Percentiles rank a stretch among this genome's conserved stretches.
Conservation (phyloP, 1,284 basidiomycete genomes). For the Leucoagaricus sp. region DNA sequence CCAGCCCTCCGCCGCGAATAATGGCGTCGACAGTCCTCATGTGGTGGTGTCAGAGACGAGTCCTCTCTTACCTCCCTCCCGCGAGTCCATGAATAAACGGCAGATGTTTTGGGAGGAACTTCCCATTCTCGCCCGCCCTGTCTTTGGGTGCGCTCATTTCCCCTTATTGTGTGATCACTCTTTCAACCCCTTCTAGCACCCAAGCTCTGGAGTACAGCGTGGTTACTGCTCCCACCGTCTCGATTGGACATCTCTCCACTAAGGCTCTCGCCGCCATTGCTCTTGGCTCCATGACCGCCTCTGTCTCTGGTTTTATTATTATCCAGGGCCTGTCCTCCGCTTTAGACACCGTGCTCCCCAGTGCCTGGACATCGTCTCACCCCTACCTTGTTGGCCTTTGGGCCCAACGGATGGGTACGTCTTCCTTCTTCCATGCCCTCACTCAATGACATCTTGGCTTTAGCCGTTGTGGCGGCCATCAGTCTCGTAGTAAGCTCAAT, state of each 20-base stretch:
- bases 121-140: slow-evolving; percentile 58
- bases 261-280: slow-evolving; percentile 73
- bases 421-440: neutral
- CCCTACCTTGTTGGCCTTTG: slow-evolving; percentile 88
- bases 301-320: slow-evolving; percentile 60
- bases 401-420: slow-evolving; percentile 84
- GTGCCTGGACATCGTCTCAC: slow-evolving; percentile 86
- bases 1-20: too few relatives aligned
- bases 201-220: slow-evolving; percentile 80
- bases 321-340: slow-evolving; percentile 84
- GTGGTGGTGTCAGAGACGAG: too few relatives aligned
- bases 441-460: neutral
- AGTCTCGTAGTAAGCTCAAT: slow-evolving; percentile 61
- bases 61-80: too few relatives aligned
- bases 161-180: neutral
- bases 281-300: slow-evolving; percentile 88
- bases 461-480: slow-evolving; percentile 67
- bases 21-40: too few relatives aligned
- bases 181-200: slow-evolving; percentile 46
- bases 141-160: slow-evolving; percentile 53
- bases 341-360: slow-evolving; percentile 90
- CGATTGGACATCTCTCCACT: slow-evolving; percentile 84
- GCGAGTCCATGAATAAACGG: too few relatives aligned
- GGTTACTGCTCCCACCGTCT: slow-evolving; percentile 75
- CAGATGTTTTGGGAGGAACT: slow-evolving; percentile 61